Conservation (phyloP, 345 rosid genomes). For the Acer yangbiense region DNA sequence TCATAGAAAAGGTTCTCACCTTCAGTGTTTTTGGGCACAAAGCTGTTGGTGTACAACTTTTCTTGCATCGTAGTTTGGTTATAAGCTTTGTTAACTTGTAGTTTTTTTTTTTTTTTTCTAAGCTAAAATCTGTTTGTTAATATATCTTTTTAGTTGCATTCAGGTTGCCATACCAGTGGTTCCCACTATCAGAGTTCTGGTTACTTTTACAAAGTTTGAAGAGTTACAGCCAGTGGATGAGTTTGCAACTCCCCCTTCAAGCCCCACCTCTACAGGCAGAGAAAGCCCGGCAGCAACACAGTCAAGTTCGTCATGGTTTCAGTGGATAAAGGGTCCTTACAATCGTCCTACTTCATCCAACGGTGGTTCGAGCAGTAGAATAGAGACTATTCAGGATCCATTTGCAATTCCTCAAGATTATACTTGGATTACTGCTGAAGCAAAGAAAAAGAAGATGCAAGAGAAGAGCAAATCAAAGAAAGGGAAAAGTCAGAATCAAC, state of each 20-base stretch:
- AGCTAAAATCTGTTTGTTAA: conserved; percentile 6
- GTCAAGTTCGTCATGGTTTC: conserved; percentile 79
- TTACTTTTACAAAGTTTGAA: conserved; percentile 91
- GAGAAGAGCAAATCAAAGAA: conserved; percentile 80
- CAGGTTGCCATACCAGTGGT: conserved; percentile 99
- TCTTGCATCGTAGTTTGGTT: neutral
- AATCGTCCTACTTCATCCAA: conserved; percentile 52
- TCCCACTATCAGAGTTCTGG: conserved; percentile 87
- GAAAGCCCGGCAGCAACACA: conserved; percentile 64
- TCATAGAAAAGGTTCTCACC: neutral
- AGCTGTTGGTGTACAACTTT: neutral
- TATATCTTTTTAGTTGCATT: conserved; percentile 16
- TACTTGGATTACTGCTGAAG: conserved; percentile 79
- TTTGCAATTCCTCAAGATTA: conserved; percentile 77
- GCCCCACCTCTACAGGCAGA: conserved; percentile 58
- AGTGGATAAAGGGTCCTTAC: conserved; percentile 86
- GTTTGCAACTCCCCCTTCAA: conserved; percentile 89
- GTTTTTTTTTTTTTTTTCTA: neutral
- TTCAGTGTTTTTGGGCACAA: neutral
- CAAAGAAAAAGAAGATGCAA: conserved; percentile 89
- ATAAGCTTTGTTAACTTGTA: neutral
- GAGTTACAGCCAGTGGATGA: conserved; percentile 82
- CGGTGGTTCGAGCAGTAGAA: conserved; percentile 51
- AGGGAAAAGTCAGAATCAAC: conserved; percentile 54
- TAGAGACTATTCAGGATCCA: conserved; percentile 69